Percentiles rank a stretch among this genome's conserved stretches.
Evolutionary conservation across 1,284 basidiomycete species (phyloP).

Genomic region (Gymnopus androsaceus): DNA sequence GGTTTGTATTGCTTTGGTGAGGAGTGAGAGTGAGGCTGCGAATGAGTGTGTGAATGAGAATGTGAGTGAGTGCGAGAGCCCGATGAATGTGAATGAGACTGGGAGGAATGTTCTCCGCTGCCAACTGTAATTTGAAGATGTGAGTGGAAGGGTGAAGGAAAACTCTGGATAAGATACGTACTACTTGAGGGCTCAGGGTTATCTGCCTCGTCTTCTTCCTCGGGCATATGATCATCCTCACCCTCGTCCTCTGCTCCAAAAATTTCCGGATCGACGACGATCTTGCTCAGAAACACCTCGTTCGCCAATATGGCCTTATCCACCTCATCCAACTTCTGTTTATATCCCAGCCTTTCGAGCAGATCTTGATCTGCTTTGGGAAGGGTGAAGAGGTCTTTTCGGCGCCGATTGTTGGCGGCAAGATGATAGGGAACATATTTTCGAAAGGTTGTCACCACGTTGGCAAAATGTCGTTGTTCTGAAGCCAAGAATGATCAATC

Average conservation of each 20-base stretch:
- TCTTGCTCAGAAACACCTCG: constrained; percentile 63
- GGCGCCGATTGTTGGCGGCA: constrained; percentile 72
- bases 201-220: constrained; percentile 17
- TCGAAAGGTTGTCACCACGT: constrained; percentile 67
- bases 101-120: neutral
- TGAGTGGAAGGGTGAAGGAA: neutral
- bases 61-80: neutral
- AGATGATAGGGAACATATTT: constrained; percentile 67
- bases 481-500: constrained; percentile 26
- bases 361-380: constrained; percentile 62
- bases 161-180: neutral
- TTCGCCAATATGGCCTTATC: constrained; percentile 73
- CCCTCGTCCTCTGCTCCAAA: constrained; percentile 56
- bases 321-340: constrained; percentile 63
- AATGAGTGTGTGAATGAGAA: constrained; percentile 9
- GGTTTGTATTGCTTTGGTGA: constrained; percentile 45
- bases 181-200: constrained; percentile 23
- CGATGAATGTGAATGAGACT: constrained; percentile 6
- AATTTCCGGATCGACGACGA: constrained; percentile 73
- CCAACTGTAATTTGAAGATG: neutral
- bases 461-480: constrained; percentile 66
- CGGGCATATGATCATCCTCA: constrained; percentile 34
- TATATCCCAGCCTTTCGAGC: constrained; percentile 63
- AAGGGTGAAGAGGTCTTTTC: constrained; percentile 70
- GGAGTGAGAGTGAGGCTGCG: constrained; percentile 25